These are phyloP conservation scores for Penicillium silybi DNA, from an alignment of 495 filamentous ascomycete genomes.

Conservation along the genomic window DNA sequence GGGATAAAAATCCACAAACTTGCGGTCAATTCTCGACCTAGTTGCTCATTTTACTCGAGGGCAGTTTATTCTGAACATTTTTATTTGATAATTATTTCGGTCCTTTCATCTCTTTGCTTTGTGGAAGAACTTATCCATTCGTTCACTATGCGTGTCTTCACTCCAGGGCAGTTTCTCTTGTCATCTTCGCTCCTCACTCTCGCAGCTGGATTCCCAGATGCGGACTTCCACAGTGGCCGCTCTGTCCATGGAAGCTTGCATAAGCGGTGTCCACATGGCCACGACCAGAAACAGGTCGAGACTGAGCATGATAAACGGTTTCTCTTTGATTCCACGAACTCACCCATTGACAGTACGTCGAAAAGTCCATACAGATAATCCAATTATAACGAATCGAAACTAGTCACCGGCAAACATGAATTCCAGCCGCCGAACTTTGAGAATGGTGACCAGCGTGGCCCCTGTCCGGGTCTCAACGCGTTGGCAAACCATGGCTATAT, in stretches of 20 bases:
- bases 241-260: constrained; percentile 8
- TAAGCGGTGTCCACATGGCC: constrained; percentile 25
- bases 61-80: too few relatives aligned
- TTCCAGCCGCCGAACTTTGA: constrained; percentile 37
- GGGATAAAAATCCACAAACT: too few relatives aligned
- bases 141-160: constrained; percentile 12
- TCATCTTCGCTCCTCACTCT: constrained; percentile 2
- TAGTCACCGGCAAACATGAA: constrained; percentile 35
- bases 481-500: constrained; percentile 54
- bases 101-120: too few relatives aligned
- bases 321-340: constrained; percentile 22
- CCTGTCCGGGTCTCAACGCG: constrained; percentile 51
- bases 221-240: constrained; percentile 1
- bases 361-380: neutral
- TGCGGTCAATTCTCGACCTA: too few relatives aligned
- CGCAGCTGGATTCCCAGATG: constrained; percentile 11
- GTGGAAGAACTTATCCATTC: neutral
- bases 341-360: constrained; percentile 26
- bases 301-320: constrained; percentile 21
- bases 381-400: neutral
- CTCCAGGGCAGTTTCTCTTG: constrained; percentile 7
- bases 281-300: constrained; percentile 1
- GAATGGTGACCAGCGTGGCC: constrained; percentile 40
- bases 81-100: too few relatives aligned
- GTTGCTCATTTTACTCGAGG: too few relatives aligned